These are phyloP conservation scores for Ophiostoma novo-ulmi DNA, from an alignment of 2,329 filamentous ascomycete species.

Conservation along the genomic window DNA sequence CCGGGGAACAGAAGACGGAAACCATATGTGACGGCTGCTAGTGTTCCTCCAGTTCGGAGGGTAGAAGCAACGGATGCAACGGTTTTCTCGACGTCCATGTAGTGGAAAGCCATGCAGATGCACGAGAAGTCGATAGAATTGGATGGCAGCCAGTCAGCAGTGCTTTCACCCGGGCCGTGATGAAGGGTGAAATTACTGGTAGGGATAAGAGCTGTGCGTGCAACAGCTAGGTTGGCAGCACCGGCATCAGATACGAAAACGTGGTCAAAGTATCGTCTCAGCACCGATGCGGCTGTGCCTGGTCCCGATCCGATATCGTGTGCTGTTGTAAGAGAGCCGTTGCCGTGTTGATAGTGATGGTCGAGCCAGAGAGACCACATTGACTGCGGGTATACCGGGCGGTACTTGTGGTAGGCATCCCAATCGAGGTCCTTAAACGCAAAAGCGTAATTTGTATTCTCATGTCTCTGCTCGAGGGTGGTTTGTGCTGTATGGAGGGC, in stretches of 20 bases:
- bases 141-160: conserved; percentile 19
- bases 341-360: conserved; percentile 24
- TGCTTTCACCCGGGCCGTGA: conserved; percentile 20
- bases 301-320: conserved; percentile 1
- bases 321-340: background rate
- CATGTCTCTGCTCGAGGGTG: background rate
- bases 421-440: conserved; percentile 29
- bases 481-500: background rate
- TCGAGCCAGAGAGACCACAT: conserved; percentile 27
- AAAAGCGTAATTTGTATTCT: conserved; percentile 27
- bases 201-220: background rate
- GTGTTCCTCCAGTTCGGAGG: conserved; percentile 25
- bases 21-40: conserved; percentile 27
- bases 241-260: background rate
- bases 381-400: conserved; percentile 27
- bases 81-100: conserved; percentile 25
- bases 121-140: conserved; percentile 26
- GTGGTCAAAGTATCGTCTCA: background rate
- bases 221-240: conserved; percentile 3
- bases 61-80: conserved; percentile 25
- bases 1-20: conserved; percentile 27
- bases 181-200: background rate
- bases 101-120: conserved; percentile 29
- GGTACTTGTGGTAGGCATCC: conserved; percentile 28
- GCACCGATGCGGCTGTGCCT: background rate